phyloP scores from a whole-genome alignment of 2,329 filamentous ascomycete genomes.

The Byssochlamys sp. region DNA sequence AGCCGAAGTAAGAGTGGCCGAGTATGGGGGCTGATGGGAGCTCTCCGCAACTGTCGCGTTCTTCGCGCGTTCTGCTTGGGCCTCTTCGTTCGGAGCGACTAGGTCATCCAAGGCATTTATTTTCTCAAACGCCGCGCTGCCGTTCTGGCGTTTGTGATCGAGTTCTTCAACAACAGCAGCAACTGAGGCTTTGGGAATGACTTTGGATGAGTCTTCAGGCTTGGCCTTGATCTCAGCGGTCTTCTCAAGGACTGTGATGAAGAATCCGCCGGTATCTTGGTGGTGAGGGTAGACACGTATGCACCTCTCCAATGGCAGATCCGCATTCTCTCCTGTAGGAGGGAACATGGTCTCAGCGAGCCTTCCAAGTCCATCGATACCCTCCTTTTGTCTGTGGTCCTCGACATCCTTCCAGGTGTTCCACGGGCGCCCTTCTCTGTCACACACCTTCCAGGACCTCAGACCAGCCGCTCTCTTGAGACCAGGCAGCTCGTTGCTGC shows the following conservation, averaged over 20 bases:
- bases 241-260: constrained; percentile 92
- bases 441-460: constrained; percentile 80
- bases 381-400: constrained; percentile 52
- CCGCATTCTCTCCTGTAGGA: constrained; percentile 45
- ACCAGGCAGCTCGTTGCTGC: constrained; percentile 63
- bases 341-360: constrained; percentile 80
- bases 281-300: constrained; percentile 90
- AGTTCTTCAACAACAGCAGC: constrained; percentile 27
- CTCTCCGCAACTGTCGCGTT: constrained; percentile 27
- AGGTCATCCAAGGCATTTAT: constrained; percentile 32
- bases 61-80: constrained; percentile 22
- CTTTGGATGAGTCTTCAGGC: constrained; percentile 48
- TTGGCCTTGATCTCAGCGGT: constrained; percentile 71
- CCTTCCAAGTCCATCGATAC: constrained; percentile 56
- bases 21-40: constrained; percentile 24
- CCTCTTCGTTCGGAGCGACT: constrained; percentile 21
- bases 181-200: constrained; percentile 30
- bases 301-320: constrained; percentile 73
- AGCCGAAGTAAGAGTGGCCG: constrained; percentile 17
- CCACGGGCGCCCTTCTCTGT: constrained; percentile 72
- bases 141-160: constrained; percentile 23
- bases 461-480: constrained; percentile 70
- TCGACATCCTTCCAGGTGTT: constrained; percentile 73
- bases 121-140: constrained; percentile 24
- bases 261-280: constrained; percentile 95